Base-by-base conservation (phyloP, 352 stramenopile genomes). In the Sclerospora graminicola region DNA sequence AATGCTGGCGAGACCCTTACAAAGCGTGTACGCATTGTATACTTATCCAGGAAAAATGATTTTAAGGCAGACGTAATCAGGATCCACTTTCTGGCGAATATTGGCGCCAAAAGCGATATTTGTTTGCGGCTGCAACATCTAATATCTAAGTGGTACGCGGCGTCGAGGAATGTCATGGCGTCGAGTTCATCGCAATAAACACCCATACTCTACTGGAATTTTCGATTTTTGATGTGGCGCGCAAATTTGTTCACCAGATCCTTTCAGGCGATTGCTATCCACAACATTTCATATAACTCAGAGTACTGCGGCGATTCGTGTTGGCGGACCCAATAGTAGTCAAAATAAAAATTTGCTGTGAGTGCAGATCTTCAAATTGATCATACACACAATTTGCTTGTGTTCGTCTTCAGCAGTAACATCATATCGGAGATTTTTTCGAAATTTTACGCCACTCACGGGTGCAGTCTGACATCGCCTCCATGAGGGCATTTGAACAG, bases 271-370 rank as follows among this genome's bases (percentile, higher is more conserved):
- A 23, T 5, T 36, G 11, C 29, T 44, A 31, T 82, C 71, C 11
- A 84, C 54, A 16, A 80, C 36, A 28, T 74, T 71, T 2, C 71
- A 3, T 55, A 64, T 24, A 82, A 57, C 48, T 84, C 66, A 36
- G 56, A 63, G 56, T 58, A 15, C 43, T 58, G 7, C 50, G 50
- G 2, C 50, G 42, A 32, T 84, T 80, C 69, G 66, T 82, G 54
- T 84, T 84, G 16, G 51, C 55, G 0, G 66, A 82, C 8, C 67
- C 59, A 19, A 73, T 39, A 5, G 65, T 72, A 1, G 81, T 27
- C 36, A 69, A 81, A 21, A 83, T 68, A 81, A 39, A 3, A 68
- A 19, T 41, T 78, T 78, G 31, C 46, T 74, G 47, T 78, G 66
- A 23, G 78, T 46, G 48, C 81, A 89, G 10, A 89, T 45, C 0